Conservation (phyloP, 2,329 filamentous ascomycete genomes). For the Beauveria rudraprayagi region DNA sequence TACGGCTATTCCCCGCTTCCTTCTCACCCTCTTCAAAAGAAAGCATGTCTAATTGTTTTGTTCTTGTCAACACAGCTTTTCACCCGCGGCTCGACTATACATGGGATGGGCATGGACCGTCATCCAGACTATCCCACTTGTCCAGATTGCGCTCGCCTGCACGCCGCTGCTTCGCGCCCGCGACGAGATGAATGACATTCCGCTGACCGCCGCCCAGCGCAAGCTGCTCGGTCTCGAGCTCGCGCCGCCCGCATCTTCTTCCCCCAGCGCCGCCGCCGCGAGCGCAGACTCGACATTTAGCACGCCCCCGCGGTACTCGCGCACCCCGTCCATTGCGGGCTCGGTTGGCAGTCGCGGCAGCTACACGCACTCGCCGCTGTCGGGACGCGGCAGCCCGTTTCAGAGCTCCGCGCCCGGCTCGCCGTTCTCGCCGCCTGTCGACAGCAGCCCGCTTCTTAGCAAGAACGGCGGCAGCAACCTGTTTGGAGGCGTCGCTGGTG, state of each 20-base stretch:
- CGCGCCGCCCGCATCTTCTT: constrained; percentile 48
- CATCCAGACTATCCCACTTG: constrained; percentile 49
- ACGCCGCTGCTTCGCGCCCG: constrained; percentile 62
- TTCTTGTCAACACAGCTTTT: constrained; percentile 21
- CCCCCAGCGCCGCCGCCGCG: constrained; percentile 30
- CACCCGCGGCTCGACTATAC: constrained; percentile 26
- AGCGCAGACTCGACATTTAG: constrained; percentile 47
- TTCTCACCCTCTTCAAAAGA: not conserved
- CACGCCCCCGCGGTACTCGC: constrained; percentile 80
- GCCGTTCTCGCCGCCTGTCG: constrained; percentile 33
- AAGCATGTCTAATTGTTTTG: not conserved
- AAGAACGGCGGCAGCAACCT: constrained; percentile 37
- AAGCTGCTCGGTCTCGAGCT: constrained; percentile 74
- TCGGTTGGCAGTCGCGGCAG: constrained; percentile 54
- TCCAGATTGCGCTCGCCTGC: constrained; percentile 65
- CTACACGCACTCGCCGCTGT: constrained; percentile 50
- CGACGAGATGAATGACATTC: constrained; percentile 81
- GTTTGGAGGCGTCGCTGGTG: not conserved
- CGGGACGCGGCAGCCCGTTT: constrained; percentile 45
- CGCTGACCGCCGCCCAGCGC: constrained; percentile 70
- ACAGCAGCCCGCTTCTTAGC: constrained; percentile 55
- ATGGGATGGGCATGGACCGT: constrained; percentile 37
- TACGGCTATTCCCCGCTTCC: constrained; percentile 21
- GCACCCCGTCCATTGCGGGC: constrained; percentile 58
- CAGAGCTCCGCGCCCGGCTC: constrained; percentile 31